A percentile compares a stretch with the other conserved stretches of the same genome.
Evolutionary conservation across 768 basidiomycete genomes (phyloP).

Genomic region (Xanthoconium purpureum): DNA sequence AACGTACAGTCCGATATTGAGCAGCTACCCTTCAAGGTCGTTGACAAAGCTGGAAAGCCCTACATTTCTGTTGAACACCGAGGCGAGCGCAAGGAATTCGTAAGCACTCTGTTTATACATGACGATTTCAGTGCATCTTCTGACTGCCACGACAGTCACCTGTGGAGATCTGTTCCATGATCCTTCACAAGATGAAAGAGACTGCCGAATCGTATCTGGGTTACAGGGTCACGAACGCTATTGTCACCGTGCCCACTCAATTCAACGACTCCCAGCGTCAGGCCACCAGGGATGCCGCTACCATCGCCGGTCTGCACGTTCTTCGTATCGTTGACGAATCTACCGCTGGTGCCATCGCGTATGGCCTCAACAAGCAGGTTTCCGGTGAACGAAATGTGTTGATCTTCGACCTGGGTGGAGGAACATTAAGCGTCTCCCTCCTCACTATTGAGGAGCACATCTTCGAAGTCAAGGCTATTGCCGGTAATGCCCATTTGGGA

Average conservation of each 20-base stretch:
- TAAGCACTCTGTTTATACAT: constrained; percentile 37
- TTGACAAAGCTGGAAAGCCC: constrained; percentile 41
- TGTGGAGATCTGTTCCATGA: constrained; percentile 86
- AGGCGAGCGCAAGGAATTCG: constrained; percentile 76
- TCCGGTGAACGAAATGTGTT: constrained; percentile 76
- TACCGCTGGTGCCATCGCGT: constrained; percentile 96
- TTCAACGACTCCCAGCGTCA: constrained; percentile 99
- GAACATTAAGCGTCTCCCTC: constrained; percentile 99
- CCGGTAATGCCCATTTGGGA: constrained; percentile 97
- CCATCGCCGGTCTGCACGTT: constrained; percentile 96
- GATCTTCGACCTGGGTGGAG: constrained; percentile 97
- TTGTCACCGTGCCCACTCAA: constrained; percentile 96
- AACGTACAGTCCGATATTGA: constrained; percentile 90
- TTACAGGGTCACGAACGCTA: constrained; percentile 88
- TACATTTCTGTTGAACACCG: constrained; percentile 20
- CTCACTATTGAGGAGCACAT: constrained; percentile 99
- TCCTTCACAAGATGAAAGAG: constrained; percentile 89
- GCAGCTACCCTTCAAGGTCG: constrained; percentile 86
- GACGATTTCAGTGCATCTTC: background rate
- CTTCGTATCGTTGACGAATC: constrained; percentile 99
- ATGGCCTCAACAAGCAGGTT: constrained; percentile 82
- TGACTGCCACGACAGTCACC: constrained; percentile 53
- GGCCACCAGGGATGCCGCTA: constrained; percentile 96
- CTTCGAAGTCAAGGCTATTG: constrained; percentile 99
- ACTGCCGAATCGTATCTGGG: constrained; percentile 92